Conservation (phyloP, 2,329 filamentous ascomycete genomes). For the Xylariales sp. region DNA sequence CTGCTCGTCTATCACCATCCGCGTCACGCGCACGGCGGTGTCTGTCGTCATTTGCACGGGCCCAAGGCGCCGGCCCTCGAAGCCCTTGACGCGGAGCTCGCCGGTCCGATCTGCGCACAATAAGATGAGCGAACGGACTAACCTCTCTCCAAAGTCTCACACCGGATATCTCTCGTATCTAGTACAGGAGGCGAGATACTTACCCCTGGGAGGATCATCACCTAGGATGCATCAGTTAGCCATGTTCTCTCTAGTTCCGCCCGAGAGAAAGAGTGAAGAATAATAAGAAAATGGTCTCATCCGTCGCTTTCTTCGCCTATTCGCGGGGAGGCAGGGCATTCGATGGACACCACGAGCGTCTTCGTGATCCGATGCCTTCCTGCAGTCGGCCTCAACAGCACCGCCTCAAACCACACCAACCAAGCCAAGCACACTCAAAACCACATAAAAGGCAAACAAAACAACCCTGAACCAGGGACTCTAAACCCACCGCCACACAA, state of each 20-base stretch:
- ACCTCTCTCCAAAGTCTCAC: background rate
- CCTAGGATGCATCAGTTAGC: conserved; percentile 61
- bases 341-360: too few species aligned
- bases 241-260: too few species aligned
- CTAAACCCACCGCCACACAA: background rate
- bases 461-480: background rate
- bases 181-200: conserved; percentile 40
- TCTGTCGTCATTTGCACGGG: conserved; percentile 99
- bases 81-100: conserved; percentile 95
- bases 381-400: too few species aligned
- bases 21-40: conserved; percentile 92
- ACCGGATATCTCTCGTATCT: background rate
- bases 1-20: conserved; percentile 86
- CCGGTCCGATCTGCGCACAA: conserved; percentile 87
- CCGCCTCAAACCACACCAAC: background rate
- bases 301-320: too few species aligned
- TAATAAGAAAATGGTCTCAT: too few species aligned
- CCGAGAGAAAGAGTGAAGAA: background rate
- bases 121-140: conserved; percentile 15
- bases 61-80: conserved; percentile 85
- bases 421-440: background rate
- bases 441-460: background rate
- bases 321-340: too few species aligned
- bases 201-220: conserved; percentile 93
- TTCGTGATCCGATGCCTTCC: too few species aligned